phyloP scores from a whole-genome alignment of 2,329 filamentous ascomycete genomes.

The Alternaria incomplexa region DNA sequence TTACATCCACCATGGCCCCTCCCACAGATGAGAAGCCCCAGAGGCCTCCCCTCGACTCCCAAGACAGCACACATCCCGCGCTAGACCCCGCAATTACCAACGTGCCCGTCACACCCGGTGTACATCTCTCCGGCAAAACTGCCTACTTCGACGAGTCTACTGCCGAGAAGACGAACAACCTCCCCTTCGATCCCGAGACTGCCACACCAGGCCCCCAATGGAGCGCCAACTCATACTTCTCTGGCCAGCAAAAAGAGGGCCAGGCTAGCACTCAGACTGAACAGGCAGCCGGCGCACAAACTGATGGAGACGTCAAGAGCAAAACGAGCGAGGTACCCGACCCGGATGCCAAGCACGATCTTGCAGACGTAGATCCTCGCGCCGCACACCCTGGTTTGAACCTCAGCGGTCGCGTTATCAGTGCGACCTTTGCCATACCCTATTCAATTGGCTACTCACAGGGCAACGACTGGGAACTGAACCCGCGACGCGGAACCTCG shows the following conservation, averaged over 20 bases:
- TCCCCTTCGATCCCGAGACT: conserved; percentile 40
- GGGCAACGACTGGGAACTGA: conserved; percentile 69
- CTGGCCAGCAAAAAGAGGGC: conserved; percentile 27
- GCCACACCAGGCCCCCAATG: conserved; percentile 43
- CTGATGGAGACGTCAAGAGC: conserved; percentile 59
- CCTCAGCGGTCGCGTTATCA: conserved; percentile 68
- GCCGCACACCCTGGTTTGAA: conserved; percentile 63
- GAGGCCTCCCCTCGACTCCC: conserved; percentile 32
- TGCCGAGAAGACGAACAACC: conserved; percentile 20
- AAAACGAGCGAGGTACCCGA: conserved; percentile 57
- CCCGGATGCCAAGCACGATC: conserved; percentile 46
- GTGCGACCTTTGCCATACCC: conserved; percentile 68
- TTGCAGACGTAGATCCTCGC: conserved; percentile 60
- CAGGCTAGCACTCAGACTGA: conserved; percentile 47
- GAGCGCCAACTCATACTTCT: conserved; percentile 48
- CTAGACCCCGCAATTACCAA: conserved; percentile 47
- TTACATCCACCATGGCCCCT: conserved; percentile 30
- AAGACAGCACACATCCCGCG: conserved; percentile 46
- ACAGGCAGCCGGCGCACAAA: conserved; percentile 53
- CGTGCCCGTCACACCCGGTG: conserved; percentile 53
- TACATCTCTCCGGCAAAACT: conserved; percentile 44
- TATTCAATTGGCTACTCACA: conserved; percentile 63
- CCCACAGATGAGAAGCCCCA: conserved; percentile 26
- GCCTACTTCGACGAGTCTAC: conserved; percentile 44
- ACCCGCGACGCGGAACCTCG: conserved; percentile 81